Base-by-base conservation (phyloP, 805 yeast genomes). In the Maudiozyma serrabonitensis region DNA sequence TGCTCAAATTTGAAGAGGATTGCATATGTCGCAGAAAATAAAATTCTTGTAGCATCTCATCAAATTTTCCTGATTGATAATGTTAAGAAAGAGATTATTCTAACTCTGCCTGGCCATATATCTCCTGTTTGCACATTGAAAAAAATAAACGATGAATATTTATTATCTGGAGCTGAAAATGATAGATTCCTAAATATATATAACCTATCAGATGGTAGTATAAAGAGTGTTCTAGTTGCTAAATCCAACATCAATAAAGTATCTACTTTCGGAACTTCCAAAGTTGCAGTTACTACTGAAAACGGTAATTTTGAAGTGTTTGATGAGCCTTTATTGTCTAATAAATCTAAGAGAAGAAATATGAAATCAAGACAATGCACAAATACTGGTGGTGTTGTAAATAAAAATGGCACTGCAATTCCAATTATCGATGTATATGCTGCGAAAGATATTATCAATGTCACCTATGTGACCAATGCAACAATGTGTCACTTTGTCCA, bases 141-240 rank as follows among this genome's bases (percentile, higher is more conserved):
- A 6, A 60, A 74, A 18, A 31, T 64, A 35, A 52, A 59, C 8
- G 42, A 64, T 21, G 67, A 75, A 44, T 69, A 68, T 43, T 79
- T 88, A 56, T 64, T 86, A 41, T 82, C 93, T 1, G 76, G 84
- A 46, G 95, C 96, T 1, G 71, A 71, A 35, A 82, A 82, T 52
- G 98, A 90, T 64, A 76, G 97, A 56, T 88, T 87, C 63, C 74
- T 89, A 55, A 87, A 87, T 62, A 70, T 85, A 37, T 82, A 84
- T 60, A 67, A 71, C 32, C 66, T 69, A 44, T 43, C 52, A 3
- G 49, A 62, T 3, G 62, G 70, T n/a, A 60, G 67, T 28, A 60
- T 78, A 3, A 64, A 63, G 48, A 71, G 82, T 2, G 85, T 89
- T 2, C 75, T 87, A 50, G 89, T 85, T 15, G 74, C 90, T 3